These are phyloP conservation scores for Meyerozyma elateridarum DNA, from an alignment of 1,139 yeast genomes.

Conservation along the genomic window DNA sequence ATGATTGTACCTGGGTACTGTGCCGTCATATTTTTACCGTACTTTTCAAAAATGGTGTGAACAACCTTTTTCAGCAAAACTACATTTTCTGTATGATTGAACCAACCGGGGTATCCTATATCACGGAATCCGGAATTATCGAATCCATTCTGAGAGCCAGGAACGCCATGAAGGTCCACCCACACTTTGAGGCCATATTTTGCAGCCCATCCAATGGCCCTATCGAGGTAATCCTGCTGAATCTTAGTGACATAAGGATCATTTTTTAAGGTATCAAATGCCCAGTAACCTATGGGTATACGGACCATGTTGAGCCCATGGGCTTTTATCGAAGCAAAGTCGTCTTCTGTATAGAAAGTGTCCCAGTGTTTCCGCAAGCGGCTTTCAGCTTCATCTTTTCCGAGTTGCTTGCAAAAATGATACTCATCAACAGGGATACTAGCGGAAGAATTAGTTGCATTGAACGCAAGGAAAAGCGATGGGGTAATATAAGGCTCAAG, in stretches of 20 bases:
- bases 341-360: slow-evolving; percentile 50
- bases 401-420: slow-evolving; percentile 45
- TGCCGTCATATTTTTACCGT: slow-evolving; percentile 23
- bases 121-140: slow-evolving; percentile 61
- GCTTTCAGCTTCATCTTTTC: slow-evolving; percentile 36
- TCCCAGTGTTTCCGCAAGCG: slow-evolving; percentile 51
- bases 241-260: slow-evolving; percentile 57
- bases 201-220: slow-evolving; percentile 53
- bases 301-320: slow-evolving; percentile 59
- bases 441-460: slow-evolving; percentile 22
- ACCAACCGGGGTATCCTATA: slow-evolving; percentile 47
- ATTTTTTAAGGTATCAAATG: slow-evolving; percentile 40
- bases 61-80: slow-evolving; percentile 42
- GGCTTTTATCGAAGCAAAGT: slow-evolving; percentile 42
- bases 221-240: slow-evolving; percentile 48
- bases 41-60: slow-evolving; percentile 37
- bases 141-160: slow-evolving; percentile 70
- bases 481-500: slow-evolving; percentile 66
- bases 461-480: slow-evolving; percentile 43
- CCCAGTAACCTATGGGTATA: slow-evolving; percentile 69
- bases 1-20: slow-evolving; percentile 46
- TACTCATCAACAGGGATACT: slow-evolving; percentile 57
- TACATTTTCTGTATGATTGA: slow-evolving; percentile 35
- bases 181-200: slow-evolving; percentile 47
- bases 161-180: slow-evolving; percentile 64